Base-by-base conservation (phyloP, 495 filamentous ascomycete species). In the Podospora comata region DNA sequence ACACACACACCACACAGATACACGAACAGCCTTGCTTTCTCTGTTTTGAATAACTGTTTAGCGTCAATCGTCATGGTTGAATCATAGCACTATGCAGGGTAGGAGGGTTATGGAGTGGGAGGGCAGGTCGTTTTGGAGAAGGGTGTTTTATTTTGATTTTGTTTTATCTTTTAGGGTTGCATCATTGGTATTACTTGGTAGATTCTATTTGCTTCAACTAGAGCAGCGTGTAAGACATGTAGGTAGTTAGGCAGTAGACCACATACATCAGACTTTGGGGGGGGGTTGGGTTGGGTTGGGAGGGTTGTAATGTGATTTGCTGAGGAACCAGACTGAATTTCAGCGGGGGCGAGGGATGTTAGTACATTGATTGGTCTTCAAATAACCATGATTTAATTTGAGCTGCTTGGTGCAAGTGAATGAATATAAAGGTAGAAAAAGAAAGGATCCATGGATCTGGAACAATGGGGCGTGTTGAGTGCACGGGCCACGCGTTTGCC, bases 401-500 rank as follows among this genome's bases (percentile, higher is more conserved):
- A 48, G 15, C 39, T 48, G 15, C 6, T 16, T 13, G 39, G 7
- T 3, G 9, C 15, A 11, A 13, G 39, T 48, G 39, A 48, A 18
- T 48, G 34, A 39, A 39, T 39, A 39, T 39, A 11, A 18, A 16
- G 5, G 9, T 48, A 9, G 15, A 48, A 48, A 48, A 23, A 23
- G 23, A 1, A 23, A 48, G 39, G 39, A 48, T 48, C 39, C 39
- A 48, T 48, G 39, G 1, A 48, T 48, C 39, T 48, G 39, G 39
- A 48, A 48, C 39, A 48, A 48, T 48, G 39, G 39, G 13, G 39
- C 39, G 39, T 48, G 13, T 13, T 48, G 7, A 20, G 56, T 18
- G 56, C 56, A 59, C 56, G 56, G 56, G 26, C 56, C 56, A 59
- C 26, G 56, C 56, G 56, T 27, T 27, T 59, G 56, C 56, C 56